Evolutionary conservation across 768 basidiomycete genomes (phyloP).

Genomic region (Phylloporus rhodoxanthus): DNA sequence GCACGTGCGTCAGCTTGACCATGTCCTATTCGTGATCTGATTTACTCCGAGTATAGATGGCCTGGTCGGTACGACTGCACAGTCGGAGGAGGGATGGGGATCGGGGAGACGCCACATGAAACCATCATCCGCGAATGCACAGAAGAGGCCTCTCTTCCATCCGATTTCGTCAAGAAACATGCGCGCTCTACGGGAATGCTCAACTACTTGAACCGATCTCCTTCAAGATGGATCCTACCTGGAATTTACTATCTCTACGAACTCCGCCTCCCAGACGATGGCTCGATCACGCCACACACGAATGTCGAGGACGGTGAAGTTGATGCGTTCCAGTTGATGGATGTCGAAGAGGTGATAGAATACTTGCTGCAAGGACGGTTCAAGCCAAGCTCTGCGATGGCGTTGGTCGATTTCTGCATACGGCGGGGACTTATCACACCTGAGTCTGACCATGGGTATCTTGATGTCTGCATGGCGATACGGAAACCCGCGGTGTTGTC

Average conservation of each 20-base stretch:
- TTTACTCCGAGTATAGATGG: slow-evolving; percentile 10
- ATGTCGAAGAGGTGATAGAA: slow-evolving; percentile 29
- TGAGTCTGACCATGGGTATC: slow-evolving; percentile 20
- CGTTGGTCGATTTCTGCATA: slow-evolving; percentile 38
- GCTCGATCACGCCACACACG: slow-evolving; percentile 29
- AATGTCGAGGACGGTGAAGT: slow-evolving; percentile 40
- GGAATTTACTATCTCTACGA: slow-evolving; percentile 43
- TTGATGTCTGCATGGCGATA: slow-evolving; percentile 23
- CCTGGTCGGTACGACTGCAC: slow-evolving; percentile 39
- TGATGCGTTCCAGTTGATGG: slow-evolving; percentile 37
- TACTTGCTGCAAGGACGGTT: slow-evolving; percentile 33
- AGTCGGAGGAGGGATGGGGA: slow-evolving; percentile 39
- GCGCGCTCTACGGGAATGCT: slow-evolving; percentile 34
- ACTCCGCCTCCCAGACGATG: slow-evolving; percentile 35
- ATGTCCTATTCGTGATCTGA: neutral
- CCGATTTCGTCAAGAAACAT: slow-evolving; percentile 30
- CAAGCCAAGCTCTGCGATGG: slow-evolving; percentile 41
- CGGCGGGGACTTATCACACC: slow-evolving; percentile 30
- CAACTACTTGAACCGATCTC: slow-evolving; percentile 39
- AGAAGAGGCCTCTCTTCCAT: slow-evolving; percentile 40
- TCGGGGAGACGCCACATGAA: slow-evolving; percentile 33
- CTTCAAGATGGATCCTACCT: slow-evolving; percentile 39
- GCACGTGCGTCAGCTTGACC: slow-evolving; percentile 29
- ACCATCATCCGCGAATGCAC: slow-evolving; percentile 39
- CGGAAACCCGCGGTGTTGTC: slow-evolving; percentile 16